Evolutionary conservation across 2,329 filamentous ascomycete species (phyloP).

Genomic region (Clarireedia monteithiana): DNA sequence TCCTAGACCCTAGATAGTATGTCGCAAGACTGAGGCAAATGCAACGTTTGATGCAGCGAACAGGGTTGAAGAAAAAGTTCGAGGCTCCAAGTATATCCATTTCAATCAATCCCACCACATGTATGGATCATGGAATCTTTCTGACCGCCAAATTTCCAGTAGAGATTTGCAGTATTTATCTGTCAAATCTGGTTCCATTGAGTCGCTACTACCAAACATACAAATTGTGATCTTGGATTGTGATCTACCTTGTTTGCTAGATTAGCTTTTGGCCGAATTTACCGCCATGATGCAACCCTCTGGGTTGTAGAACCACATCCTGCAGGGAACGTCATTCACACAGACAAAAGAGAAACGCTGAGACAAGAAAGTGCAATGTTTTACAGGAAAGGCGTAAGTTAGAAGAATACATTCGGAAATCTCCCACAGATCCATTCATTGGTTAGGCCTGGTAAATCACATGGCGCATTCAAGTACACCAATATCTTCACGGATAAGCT

Average conservation of each 20-base stretch:
- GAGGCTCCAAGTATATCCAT: background rate
- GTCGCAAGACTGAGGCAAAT: background rate
- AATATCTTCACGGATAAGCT: background rate
- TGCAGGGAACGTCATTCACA: background rate
- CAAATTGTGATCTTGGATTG: background rate
- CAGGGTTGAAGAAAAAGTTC: background rate
- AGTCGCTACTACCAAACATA: background rate
- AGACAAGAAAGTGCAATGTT: background rate
- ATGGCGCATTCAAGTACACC: background rate
- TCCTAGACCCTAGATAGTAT: background rate
- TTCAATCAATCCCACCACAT: background rate
- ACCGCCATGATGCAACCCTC: background rate
- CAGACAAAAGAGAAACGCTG: background rate
- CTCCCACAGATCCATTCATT: background rate
- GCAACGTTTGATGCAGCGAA: conserved; percentile 1
- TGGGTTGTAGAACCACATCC: conserved; percentile 4
- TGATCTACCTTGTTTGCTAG: background rate
- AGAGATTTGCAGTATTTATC: background rate
- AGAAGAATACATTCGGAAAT: background rate
- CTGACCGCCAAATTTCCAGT: background rate
- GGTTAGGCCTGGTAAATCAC: background rate
- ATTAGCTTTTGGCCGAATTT: background rate
- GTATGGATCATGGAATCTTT: background rate
- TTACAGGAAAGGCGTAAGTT: background rate
- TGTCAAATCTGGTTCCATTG: background rate